Percentiles rank a stretch among this genome's conserved stretches.
phyloP scores from a whole-genome alignment of 306 rosid species.

The Begonia fuchsioides region DNA sequence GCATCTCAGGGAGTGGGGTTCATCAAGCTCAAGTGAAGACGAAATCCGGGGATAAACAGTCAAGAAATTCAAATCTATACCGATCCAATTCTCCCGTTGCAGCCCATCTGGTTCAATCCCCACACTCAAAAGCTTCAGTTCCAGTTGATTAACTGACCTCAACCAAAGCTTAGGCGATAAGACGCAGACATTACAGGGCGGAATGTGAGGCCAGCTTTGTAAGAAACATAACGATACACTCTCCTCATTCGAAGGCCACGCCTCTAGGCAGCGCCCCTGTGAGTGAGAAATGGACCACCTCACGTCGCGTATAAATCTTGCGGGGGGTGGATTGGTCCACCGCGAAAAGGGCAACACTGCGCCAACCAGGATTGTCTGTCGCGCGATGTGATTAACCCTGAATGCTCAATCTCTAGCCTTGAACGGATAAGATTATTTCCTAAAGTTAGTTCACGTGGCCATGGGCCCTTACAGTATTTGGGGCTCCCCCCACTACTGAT shows the following conservation, averaged over 20 bases:
- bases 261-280: neutral
- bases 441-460: constrained; percentile 29
- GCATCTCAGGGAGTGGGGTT: no score
- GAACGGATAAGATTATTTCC: constrained; percentile 27
- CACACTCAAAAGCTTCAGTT: no score
- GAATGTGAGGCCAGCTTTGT: no score
- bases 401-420: constrained; percentile 4
- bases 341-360: neutral
- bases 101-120: no score
- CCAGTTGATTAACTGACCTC: no score
- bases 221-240: neutral
- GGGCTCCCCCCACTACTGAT: constrained; percentile 1
- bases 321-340: constrained; percentile 1
- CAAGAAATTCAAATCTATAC: no score
- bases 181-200: no score
- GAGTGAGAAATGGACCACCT: neutral
- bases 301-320: neutral
- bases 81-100: no score
- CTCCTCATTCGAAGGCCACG: neutral
- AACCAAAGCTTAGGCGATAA: no score
- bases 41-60: no score
- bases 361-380: constrained; percentile 2
- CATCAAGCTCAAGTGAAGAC: no score
- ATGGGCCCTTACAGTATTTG: constrained; percentile 19
- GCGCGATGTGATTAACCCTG: constrained; percentile 15